Percentiles rank a stretch among this genome's conserved stretches.
Conservation (phyloP, 176 grass and related monocot species). For the Carex cristatella region DNA sequence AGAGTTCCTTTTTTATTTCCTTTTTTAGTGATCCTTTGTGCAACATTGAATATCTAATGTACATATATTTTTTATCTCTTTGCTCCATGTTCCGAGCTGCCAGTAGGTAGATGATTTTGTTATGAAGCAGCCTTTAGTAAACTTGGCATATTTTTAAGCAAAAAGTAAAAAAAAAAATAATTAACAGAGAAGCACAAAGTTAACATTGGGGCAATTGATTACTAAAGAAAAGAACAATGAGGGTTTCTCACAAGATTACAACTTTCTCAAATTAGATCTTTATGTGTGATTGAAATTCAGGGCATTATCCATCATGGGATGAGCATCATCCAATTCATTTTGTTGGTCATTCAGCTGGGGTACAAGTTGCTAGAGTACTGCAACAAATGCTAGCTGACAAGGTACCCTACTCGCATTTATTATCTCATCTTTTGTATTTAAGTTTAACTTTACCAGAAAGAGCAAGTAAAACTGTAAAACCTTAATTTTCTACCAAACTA, state of each 20-base stretch:
- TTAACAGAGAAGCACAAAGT: neutral
- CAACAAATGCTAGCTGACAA: conserved; percentile 97
- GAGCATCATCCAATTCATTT: conserved; percentile 86
- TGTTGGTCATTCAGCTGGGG: conserved; percentile 88
- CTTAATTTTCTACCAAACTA: neutral
- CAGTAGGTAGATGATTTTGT: no score
- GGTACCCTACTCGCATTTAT: conserved; percentile 37
- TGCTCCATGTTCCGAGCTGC: no score
- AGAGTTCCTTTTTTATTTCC: no score
- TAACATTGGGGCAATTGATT: neutral
- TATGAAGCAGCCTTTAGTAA: no score
- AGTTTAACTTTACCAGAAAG: neutral
- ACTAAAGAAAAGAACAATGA: neutral
- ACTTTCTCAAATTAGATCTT: conserved; percentile 13
- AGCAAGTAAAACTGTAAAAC: neutral
- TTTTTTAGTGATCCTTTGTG: no score
- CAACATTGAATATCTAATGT: no score
- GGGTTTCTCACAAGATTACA: neutral
- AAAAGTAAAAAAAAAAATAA: neutral
- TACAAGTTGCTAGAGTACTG: conserved; percentile 76
- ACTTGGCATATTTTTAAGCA: no score
- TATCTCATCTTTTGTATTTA: conserved; percentile 8
- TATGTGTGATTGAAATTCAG: conserved; percentile 32
- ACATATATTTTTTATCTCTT: no score
- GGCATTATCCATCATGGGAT: conserved; percentile 82